Base-by-base conservation (phyloP, 768 basidiomycete genomes). In the Suillus sp. region DNA sequence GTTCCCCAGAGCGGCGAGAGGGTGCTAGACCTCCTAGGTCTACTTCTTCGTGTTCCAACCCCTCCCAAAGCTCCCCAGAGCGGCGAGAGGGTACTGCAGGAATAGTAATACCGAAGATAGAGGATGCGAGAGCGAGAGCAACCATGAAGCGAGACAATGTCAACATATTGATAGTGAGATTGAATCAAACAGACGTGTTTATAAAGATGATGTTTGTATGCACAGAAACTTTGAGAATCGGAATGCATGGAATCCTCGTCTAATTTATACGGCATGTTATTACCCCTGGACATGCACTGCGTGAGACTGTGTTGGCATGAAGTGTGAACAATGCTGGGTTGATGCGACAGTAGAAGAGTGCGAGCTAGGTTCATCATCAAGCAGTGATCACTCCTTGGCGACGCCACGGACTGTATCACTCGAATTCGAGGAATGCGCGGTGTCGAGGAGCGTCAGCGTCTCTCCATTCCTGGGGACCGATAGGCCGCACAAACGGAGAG, bases 81-180 rank as follows among this genome's bases (percentile, higher is more conserved):
- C 54, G 54, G 54, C 53, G 34, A 13, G 25, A 37, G 35, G 55
- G 51, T 32, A n/a, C 51, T 32, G 20, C 32, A 53, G 35, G 37
- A 4, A 56, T 56, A 16, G 16, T 18, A 27, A 18, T 9, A 27
- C 55, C 35, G 16, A 56, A 9, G 22, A 38, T 56, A 38, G 54
- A 56, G 22, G 55, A 56, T 37, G 35, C 22, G 16, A 56, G 16
- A 18, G 55, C 22, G 9, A 56, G 55, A 56, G 35, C 8, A 10
- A 56, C 35, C 22, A 4, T 7, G 37, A 37, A 56, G 25, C 1
- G 55, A 56, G 37, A 18, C 22, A 56, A 38, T 16, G 9, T 25
- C 35, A 56, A 56, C 55, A 56, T 56, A 56, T 38, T 55, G 9
- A 35, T 37, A 18, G 22, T 56, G 16, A 25, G 35, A 25, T 38